Evolutionary conservation across 495 filamentous ascomycete genomes (phyloP), one percentile per base, ranked within the genome.

Genomic region (Tuber indicum): DNA sequence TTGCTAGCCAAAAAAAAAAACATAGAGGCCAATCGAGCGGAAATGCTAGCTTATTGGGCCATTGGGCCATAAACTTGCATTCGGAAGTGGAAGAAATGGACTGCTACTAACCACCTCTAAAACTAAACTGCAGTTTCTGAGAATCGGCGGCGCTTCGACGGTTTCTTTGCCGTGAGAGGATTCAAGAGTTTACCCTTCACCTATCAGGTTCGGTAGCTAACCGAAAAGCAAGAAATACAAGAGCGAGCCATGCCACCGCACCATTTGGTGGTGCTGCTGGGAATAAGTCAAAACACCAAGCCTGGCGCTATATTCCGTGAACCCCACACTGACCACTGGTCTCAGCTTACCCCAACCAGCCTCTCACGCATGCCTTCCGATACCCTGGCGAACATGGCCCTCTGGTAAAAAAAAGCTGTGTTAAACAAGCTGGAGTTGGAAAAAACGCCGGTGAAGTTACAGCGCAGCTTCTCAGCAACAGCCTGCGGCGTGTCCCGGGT

Each of bases 211-310:
- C 58, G 62, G 45, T 26, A 75, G 43, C 77, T 70, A 79, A 75
- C 72, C 71, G 36, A 79, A 72, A 43, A 72, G 58, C 58, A 76
- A 77, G 47, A 62, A 62, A 62, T 26, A 72, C 77, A 75, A 75
- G 26, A 36, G n/a, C 12, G 58, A 66, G 26, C 78, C 78, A 80
- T 80, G 78, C 77, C 78, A 80, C 78, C 78, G 42, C 78, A 80
- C 66, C 77, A 77, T 74, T 36, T 66, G 58, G 58, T 16, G 75
- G 47, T 79, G 77, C 71, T 79, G 73, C 78, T 79, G 47, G 47
- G 41, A 76, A 80, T 79, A 75, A 75, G 75, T 79, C 78, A 79
- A 79, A 79, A 79, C 73, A 79, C 77, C 70, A 75, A 70, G 78
- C 72, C 58, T 66, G 32, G 16, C 26, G 26, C 58, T 26, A 66